A percentile compares a stretch with the other conserved stretches of the same genome.
Evolutionary conservation across 768 basidiomycete genomes (phyloP).

Genomic region (button mushroom (Agaricus bisporus)): DNA sequence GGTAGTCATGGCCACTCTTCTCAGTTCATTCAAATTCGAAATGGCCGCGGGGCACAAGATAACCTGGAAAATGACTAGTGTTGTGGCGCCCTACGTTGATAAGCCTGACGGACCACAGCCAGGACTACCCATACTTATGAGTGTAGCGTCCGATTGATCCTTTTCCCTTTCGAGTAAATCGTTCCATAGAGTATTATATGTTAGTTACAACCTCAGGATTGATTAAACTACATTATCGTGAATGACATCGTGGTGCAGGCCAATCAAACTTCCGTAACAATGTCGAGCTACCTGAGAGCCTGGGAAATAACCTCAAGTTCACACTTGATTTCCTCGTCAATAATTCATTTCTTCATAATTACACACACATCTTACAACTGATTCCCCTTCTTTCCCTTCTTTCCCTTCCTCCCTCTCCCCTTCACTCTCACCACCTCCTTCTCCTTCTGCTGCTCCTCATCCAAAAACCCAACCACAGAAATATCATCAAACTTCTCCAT

Average conservation of each 20-base stretch:
- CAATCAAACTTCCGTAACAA: too few species aligned
- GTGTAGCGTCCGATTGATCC: neutral
- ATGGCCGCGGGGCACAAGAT: slow-evolving; percentile 18
- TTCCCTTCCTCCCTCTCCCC: slow-evolving; percentile 1
- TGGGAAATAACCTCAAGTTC: too few species aligned
- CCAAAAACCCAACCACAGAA: slow-evolving; percentile 33
- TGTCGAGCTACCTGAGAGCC: too few species aligned
- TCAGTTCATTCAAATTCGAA: slow-evolving; percentile 21
- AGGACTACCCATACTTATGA: slow-evolving; percentile 14
- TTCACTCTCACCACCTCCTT: too few species aligned
- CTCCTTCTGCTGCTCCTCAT: slow-evolving; percentile 28
- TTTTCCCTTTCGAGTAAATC: neutral
- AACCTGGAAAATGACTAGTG: slow-evolving; percentile 22
- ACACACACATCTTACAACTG: neutral
- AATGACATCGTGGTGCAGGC: too few species aligned
- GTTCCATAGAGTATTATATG: neutral
- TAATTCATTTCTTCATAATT: too few species aligned
- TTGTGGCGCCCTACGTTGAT: slow-evolving; percentile 18
- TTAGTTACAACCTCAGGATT: too few species aligned
- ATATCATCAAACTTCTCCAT: slow-evolving; percentile 46
- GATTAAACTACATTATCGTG: too few species aligned
- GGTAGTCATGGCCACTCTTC: slow-evolving; percentile 20
- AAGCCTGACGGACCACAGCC: slow-evolving; percentile 2
- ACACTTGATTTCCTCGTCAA: too few species aligned
- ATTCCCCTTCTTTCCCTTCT: neutral